Evolutionary conservation across 2,329 filamentous ascomycete species (phyloP).

Genomic region (Graphilbum fragrans): DNA sequence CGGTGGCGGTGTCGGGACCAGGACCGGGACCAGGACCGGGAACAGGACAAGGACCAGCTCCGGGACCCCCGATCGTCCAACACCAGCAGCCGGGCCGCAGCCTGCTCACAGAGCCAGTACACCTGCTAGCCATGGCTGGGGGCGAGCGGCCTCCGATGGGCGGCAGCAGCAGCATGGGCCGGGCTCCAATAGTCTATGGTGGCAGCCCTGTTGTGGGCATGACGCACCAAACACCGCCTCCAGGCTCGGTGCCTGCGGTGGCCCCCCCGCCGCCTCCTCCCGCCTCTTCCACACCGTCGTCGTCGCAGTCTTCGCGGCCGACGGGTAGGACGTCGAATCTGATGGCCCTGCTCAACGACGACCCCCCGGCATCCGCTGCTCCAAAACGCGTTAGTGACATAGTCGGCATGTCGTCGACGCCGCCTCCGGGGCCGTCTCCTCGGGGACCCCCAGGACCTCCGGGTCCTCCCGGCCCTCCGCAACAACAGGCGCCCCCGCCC

Average conservation of each 20-base stretch:
- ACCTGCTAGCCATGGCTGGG: constrained; percentile 7
- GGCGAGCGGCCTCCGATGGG: too few relatives aligned
- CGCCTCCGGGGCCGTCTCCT: constrained; percentile 5
- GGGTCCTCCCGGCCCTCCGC: too few relatives aligned
- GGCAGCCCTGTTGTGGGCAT: too few relatives aligned
- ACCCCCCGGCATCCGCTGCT: constrained; percentile 38
- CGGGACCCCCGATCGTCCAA: neutral
- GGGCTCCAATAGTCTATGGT: too few relatives aligned
- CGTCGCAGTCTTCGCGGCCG: constrained; percentile 23
- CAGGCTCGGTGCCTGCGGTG: too few relatives aligned
- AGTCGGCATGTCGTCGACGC: constrained; percentile 8
- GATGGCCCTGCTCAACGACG: constrained; percentile 52
- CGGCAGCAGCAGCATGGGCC: constrained; percentile 1
- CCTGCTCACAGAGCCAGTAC: constrained; percentile 9
- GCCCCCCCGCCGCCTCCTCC: constrained; percentile 7
- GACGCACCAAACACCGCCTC: too few relatives aligned
- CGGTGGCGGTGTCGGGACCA: neutral
- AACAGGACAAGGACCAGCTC: constrained; percentile 5
- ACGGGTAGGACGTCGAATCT: constrained; percentile 50
- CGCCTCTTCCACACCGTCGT: constrained; percentile 21
- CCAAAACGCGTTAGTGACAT: constrained; percentile 40
- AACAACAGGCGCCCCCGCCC: constrained; percentile 22
- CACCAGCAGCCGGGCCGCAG: constrained; percentile 7
- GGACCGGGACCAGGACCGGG: constrained; percentile 17
- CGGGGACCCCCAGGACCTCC: constrained; percentile 25